Base-by-base conservation (phyloP, 257 asterid genomes). In the Nicotiana tomentosiformis region DNA sequence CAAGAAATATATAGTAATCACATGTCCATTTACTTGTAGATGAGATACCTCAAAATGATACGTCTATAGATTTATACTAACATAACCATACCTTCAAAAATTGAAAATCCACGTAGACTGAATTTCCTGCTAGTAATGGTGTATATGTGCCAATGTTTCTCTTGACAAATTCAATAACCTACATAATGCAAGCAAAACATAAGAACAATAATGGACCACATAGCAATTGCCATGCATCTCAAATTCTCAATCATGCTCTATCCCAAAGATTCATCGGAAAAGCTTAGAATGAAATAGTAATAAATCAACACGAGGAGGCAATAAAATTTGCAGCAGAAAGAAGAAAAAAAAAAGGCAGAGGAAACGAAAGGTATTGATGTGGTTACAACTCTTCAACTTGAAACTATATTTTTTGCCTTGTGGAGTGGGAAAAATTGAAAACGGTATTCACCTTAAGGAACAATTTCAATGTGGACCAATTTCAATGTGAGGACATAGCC, bases 41-140 rank as follows among this genome's bases (percentile, higher is more conserved):
- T 37, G 56, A 37, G 30, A 69, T 69, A 69, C 56, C 17, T 37
- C 77, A 69, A 10, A 18, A 35, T 69, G 77, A 66, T 26, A 30
- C 20, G 56, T 68, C 18, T 18, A 68, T 37, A 37, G 77, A 68
- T 37, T 68, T 18, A 37, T 37, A 37, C 56, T 18, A 69, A 37
- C 6, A 35, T 69, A 69, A n/a, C 43, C 87, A 81, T 91, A 96
- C 98, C 93, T 91, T 96, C 85, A 94, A 14, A 83, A 90, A 96
- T 64, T 91, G 83, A 86, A 91, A 90, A 90, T 96, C 99, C 85
- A 79, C 89, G 84, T 96, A 94, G 85, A 96, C 88, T 53, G 99
- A 96, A 86, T 96, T 96, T 83, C 99, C 97, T 5, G 99, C 99
- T 79, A 96, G 88, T 61, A 86, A 94, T 84, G 98, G 92, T n/a